Base-by-base conservation (phyloP, 2,329 filamentous ascomycete species). In the Gremmenia infestans region DNA sequence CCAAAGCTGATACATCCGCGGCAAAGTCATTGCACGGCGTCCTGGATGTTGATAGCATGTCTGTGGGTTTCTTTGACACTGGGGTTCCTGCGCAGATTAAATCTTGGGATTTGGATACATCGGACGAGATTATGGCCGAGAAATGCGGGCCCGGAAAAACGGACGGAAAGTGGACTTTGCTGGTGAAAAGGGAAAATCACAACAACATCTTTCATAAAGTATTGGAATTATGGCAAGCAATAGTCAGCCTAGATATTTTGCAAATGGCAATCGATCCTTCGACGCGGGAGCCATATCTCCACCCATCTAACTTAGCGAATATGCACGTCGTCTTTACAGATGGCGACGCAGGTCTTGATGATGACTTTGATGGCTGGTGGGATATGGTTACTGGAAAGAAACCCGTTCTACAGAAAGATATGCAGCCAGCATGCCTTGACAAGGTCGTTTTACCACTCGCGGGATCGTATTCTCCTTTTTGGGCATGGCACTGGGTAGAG, bases 141-240 rank as follows among this genome's bases (percentile, higher is more conserved):
- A 15, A n/a, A 43, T 58, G 56, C 19, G 52, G 59, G 12, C 32
- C 37, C 2, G 7, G 56, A 42, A 23, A 55, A 53, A 39, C 52
- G 6, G 54, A 65, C 50, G 60, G 51, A 2, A 54, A 56, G 12
- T 63, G 62, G 52, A 62, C 65, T n/a, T 60, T 68, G 53, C 42
- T 69, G 8, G 63, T 65, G 11, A 54, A 58, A 37, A 56, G 66
- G 4, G 67, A 69, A 54, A 60, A 59, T 28, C 65, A 66, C 49
- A 51, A 54, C n/a, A 68, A 69, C 54, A 48, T 68, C 23, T 69
- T 64, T 61, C 67, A 68, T 46, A 65, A 65, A 48, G 46, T 66
- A 23, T 63, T 68, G 62, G 67, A 68, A 58, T 53, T 68, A 9
- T 67, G 66, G 66, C 62, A 67, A n/a, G 61, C 65, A 4, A 58